phyloP scores from a whole-genome alignment of 1,284 basidiomycete species.

The Puccinia polysora region DNA sequence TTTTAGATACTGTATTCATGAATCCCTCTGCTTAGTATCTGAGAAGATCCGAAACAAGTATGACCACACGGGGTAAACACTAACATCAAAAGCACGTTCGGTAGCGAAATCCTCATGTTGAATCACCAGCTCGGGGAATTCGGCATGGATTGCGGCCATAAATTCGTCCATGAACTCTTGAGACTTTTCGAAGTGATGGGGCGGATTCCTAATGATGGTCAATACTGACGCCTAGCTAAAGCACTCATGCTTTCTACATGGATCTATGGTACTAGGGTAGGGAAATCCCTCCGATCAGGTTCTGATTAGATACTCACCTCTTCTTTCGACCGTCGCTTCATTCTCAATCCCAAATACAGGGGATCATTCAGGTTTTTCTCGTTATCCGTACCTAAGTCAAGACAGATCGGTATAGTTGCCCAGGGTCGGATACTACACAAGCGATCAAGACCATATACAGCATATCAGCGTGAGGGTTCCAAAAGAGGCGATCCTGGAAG shows the following conservation, averaged over 20 bases:
- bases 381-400: constrained; percentile 84
- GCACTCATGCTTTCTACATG: neutral
- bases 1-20: constrained; percentile 62
- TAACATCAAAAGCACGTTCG: constrained; percentile 50
- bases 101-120: constrained; percentile 54
- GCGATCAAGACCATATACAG: neutral
- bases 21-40: neutral
- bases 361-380: constrained; percentile 76
- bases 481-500: neutral
- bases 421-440: constrained; percentile 69
- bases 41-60: neutral
- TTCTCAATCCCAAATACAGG: constrained; percentile 78
- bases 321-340: constrained; percentile 63
- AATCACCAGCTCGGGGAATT: constrained; percentile 67
- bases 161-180: constrained; percentile 85
- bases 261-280: neutral
- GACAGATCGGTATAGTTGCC: constrained; percentile 76
- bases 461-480: neutral
- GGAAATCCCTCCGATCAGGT: neutral
- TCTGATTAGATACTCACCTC: constrained; percentile 61
- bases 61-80: neutral
- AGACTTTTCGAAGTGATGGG: no score
- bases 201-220: no score
- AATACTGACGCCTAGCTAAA: neutral
- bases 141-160: constrained; percentile 70